Evolutionary conservation across 2,329 filamentous ascomycete genomes (phyloP), one percentile per base, ranked within the genome.

Genomic region (Nemania sp.): DNA sequence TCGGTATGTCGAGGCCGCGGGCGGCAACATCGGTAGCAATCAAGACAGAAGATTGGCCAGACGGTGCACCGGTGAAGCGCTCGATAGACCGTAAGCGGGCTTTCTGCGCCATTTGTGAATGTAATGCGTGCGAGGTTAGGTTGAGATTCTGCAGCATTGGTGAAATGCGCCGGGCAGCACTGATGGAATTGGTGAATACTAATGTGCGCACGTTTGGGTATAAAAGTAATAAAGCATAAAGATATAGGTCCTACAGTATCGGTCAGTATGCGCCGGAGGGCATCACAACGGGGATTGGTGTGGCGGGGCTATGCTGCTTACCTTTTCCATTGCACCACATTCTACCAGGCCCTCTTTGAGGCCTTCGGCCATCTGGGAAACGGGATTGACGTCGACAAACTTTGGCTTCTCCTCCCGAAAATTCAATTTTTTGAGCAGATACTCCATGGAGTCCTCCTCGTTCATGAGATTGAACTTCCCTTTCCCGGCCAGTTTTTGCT

Each of bases 61-160:
- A 77, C 48, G 84, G 80, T 0, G 86, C 80, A 2, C 84, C 84
- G 1, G 90, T 88, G 77, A 99, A 98, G 42, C 90, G 89, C 73
- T 99, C 95, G 2, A 99, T 85, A 1, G 92, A 94, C 40, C 94
- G 88, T n/a, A 97, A 82, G 46, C 95, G 92, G 2, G 95, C 93
- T 75, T 98, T 98, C 76, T 99, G 95, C 1, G 88, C 83, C 95
- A 99, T 98, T 65, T 92, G 90, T 0, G 92, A 97, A 76, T 99
- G 95, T 0, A 99, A 80, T 0, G 90, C 87, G 11, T 91, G 80
- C 1, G 88, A 90, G 2, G 89, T 87, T 9, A 97, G 81, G 64
- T 89, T 85, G 52, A 99, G 86, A 66, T 91, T 91, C 68, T 94
- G 87, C 1, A 99, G 83, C 71, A 97, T 85, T 0, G 94, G 91